These are phyloP conservation scores for Micractinium conductrix DNA, from an alignment of 139 green algal genomes.

Conservation along the genomic window DNA sequence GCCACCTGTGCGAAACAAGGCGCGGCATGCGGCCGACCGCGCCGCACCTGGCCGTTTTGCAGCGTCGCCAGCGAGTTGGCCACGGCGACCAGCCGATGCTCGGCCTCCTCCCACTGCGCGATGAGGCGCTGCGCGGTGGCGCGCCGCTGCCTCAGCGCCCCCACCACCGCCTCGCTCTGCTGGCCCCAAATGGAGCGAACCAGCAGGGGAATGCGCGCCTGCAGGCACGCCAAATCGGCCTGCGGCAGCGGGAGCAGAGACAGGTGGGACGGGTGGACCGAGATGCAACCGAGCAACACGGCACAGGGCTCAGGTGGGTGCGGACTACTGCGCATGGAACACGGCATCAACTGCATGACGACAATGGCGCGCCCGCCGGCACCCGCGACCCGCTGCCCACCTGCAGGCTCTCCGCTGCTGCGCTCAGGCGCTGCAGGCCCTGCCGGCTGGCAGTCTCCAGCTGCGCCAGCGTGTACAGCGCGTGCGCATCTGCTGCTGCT, in stretches of 20 bases:
- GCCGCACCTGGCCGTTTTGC: constrained; percentile 22
- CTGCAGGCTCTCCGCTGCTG: neutral
- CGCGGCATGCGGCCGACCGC: too few relatives aligned
- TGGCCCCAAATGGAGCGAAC: constrained; percentile 43
- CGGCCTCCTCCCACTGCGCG: constrained; percentile 30
- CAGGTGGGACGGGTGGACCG: too few relatives aligned
- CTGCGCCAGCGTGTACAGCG: constrained; percentile 42
- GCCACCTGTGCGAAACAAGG: too few relatives aligned
- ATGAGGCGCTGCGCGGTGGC: constrained; percentile 4
- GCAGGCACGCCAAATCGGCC: constrained; percentile 25
- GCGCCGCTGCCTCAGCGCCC: constrained; percentile 18
- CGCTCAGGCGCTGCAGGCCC: neutral
- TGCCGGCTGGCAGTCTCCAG: constrained; percentile 23
- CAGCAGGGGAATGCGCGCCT: constrained; percentile 26
- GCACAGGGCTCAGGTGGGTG: too few relatives aligned
- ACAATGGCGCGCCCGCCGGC: too few relatives aligned
- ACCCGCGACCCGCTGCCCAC: too few relatives aligned
- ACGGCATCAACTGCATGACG: too few relatives aligned
- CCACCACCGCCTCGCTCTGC: constrained; percentile 29
- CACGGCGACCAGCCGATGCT: constrained; percentile 48
- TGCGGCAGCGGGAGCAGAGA: too few relatives aligned
- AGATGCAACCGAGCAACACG: too few relatives aligned
- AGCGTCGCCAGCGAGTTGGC: constrained; percentile 39
- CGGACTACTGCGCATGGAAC: too few relatives aligned
- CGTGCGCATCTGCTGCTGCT: neutral